Evolutionary conservation across 306 rosid genomes (phyloP), one percentile per base, ranked within the genome.

Genomic region (Glycyrrhiza uralensis): DNA sequence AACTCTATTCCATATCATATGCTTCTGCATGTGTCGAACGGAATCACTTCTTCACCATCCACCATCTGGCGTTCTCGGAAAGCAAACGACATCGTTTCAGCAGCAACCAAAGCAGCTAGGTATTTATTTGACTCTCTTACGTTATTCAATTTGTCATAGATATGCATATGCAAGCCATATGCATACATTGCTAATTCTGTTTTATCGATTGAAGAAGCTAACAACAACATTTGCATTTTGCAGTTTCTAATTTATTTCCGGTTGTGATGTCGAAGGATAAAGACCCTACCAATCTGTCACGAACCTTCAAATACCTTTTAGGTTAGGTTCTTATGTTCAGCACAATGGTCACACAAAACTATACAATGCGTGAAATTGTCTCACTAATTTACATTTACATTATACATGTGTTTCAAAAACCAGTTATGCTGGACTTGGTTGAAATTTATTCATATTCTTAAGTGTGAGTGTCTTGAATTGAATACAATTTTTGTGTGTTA

Each of bases 301-400:
- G 85, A 72, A 91, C 97, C 69, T 91, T 94, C 83, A 89, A 84
- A 84, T 94, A 94, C 83, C 80, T 89, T 36, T 55, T 94, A n/a
- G 99, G 99, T 94, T 61, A 61, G 85, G 30, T 17, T 24, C 36
- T 57, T 7, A 22, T 12, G 57, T 66, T 61, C 45, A 29, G 46
- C 39, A 59, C 61, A 15, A 17, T 44, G 5, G 4, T 44, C 4
- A 23, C 18, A 9, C n/a, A 32, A 10, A 32, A 51, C 28, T 32
- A 10, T 32, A 19, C 45, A 17, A 17, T 11, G 20, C 15, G 51
- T 15, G 51, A 45, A 15, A 23, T 35, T 14, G 19, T 75, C 24
- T 67, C 26, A 19, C 5, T 19, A 13, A 14, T 38, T 52, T 42
- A 20, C 28, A n/a, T 30, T 56, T 26, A 8, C 32, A 14, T 29